phyloP scores from a whole-genome alignment of 257 asterid genomes.

The Nicotiana tomentosiformis region DNA sequence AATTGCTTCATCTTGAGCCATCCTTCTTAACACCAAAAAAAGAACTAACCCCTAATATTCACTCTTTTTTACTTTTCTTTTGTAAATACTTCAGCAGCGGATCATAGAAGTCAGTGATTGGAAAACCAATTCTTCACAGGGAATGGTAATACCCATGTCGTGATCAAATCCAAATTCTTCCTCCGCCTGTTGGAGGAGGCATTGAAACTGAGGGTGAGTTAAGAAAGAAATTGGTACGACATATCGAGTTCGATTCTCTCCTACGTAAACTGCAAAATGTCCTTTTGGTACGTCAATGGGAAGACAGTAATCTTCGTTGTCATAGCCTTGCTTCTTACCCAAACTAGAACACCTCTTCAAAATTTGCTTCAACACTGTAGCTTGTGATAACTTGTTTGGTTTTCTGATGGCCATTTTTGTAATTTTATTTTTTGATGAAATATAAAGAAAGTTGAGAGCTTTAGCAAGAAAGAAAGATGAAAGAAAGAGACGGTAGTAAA shows the following conservation, averaged over 20 bases:
- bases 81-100: conserved; percentile 7
- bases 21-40: conserved; percentile 9
- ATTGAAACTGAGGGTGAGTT: conserved; percentile 39
- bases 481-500: conserved; percentile 6
- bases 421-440: background rate
- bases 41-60: background rate
- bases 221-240: conserved; percentile 40
- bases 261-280: conserved; percentile 46
- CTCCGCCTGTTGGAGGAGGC: conserved; percentile 37
- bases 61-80: background rate
- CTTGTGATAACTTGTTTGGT: conserved; percentile 32
- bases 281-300: conserved; percentile 48
- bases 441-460: background rate
- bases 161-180: conserved; percentile 51
- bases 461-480: background rate
- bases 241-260: conserved; percentile 37
- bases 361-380: conserved; percentile 34
- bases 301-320: conserved; percentile 20
- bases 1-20: conserved; percentile 22
- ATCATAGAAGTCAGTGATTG: conserved; percentile 44
- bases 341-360: conserved; percentile 41
- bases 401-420: conserved; percentile 33
- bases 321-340: conserved; percentile 31
- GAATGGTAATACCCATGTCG: conserved; percentile 45
- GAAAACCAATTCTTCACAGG: conserved; percentile 46